Evolutionary conservation across 768 basidiomycete species (phyloP), one percentile per base, ranked within the genome.

Genomic region (Boletus reticuloceps): DNA sequence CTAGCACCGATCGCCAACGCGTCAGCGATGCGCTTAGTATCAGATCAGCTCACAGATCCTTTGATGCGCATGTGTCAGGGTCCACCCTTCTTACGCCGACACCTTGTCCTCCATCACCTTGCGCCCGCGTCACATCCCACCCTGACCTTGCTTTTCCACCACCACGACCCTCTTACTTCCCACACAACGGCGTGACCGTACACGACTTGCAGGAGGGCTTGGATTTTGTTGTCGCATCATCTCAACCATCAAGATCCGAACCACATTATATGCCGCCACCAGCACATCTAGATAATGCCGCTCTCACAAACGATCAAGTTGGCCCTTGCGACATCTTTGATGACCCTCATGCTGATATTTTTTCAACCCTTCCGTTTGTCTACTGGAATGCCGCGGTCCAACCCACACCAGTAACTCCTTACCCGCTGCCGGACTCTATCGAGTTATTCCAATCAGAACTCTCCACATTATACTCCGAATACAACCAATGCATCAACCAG

Each of bases 381-480:
- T 57, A 58, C 45, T 70, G 68, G 67, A 65, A 61, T 17, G 8
- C 59, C 54, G 59, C 53, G 22, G 68, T 66, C 11, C 65, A 68
- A 37, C 43, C 45, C 46, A 31, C 60, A 19, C 14, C 43, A 1
- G 8, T 31, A 8, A 31, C 48, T 17, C 20, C 56, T 45, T 50
- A 51, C 37, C 49, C 45, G 19, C 43, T 20, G 9, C 57, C 57
- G 11, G 53, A 52, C 37, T 56, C 55, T n/a, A n/a, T 70, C 42
- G 71, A 75, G 39, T 58, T 53, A 19, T 58, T 83, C 40, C 59
- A 71, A 27, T 64, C 59, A 17, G 64, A 74, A 36, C 59, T 88
- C 11, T 71, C 74, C n/a, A 64, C 72, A 17, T 68, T 85, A 11
- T 86, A 82, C 61, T 62, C 72, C 38, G 76, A 79, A 53, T 85